Evolutionary conservation across 345 rosid genomes (phyloP), one percentile per base, ranked within the genome.

Genomic region (Toxicodendron radicans): DNA sequence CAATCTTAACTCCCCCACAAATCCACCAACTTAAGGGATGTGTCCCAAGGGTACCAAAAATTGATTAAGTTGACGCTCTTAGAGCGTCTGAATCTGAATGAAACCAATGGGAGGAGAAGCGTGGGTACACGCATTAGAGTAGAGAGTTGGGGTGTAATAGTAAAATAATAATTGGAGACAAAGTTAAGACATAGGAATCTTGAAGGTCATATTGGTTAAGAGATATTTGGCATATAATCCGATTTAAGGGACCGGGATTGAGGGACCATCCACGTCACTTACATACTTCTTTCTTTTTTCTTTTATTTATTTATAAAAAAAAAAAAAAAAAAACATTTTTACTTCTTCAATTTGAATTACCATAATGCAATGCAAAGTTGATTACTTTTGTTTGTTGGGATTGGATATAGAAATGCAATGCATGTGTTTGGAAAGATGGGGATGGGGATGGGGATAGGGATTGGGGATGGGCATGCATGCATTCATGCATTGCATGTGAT

Each of bases 181-280:
- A 43, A 73, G 64, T 75, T 70, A 41, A 32, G 73, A 78, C 84
- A 75, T 62, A 24, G 51, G 86, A 66, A 78, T 80, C 84, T 70
- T 66, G 43, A 70, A 16, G 43, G 56, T 53, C 54, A 60, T 48
- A 10, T 77, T 57, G 38, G 9, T 72, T 46, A 52, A 30, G 64
- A 24, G 79, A 83, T 81, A 83, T 66, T 71, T 74, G 79, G 83
- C 85, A 79, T 83, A n/a, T n/a, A n/a, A n/a, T n/a, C n/a, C n/a
- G n/a, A n/a, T n/a, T n/a, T n/a, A n/a, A n/a, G n/a, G n/a, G n/a
- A n/a, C n/a, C n/a, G n/a, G n/a, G n/a, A n/a, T 66, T 8, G 7
- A 23, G 75, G 80, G 77, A 82, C 81, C 81, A 68, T 70, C 63
- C 77, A 79, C 77, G 76, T 71, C 78, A 62, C 45, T 2, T 66